Conservation (phyloP, 2,329 filamentous ascomycete genomes). For the Dothideomycetes sp. region DNA sequence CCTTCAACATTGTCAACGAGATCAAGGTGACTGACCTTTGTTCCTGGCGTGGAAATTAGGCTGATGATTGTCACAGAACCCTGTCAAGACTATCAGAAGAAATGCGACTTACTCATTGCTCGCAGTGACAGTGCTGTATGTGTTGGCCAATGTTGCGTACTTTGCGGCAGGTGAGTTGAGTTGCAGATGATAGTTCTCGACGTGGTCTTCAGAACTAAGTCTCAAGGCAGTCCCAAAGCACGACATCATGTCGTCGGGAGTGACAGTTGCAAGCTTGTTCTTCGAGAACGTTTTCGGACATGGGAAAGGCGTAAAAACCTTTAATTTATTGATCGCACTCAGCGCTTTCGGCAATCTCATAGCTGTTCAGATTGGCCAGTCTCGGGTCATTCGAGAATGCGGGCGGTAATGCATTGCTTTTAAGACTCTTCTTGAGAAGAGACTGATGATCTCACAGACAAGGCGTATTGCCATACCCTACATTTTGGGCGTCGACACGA, state of each 20-base stretch:
- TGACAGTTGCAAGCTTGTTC: slow-evolving; percentile 48
- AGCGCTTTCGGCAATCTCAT: slow-evolving; percentile 47
- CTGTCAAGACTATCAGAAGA: slow-evolving; percentile 53
- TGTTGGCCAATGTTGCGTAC: slow-evolving; percentile 42
- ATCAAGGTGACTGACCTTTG: slow-evolving; percentile 34
- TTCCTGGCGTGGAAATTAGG: too few relatives aligned
- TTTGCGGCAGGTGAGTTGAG: slow-evolving; percentile 43
- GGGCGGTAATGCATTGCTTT: slow-evolving; percentile 27
- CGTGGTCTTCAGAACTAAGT: neutral
- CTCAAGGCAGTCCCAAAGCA: slow-evolving; percentile 25
- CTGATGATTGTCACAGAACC: slow-evolving; percentile 34
- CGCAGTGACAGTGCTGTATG: slow-evolving; percentile 50
- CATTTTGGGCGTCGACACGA: slow-evolving; percentile 54
- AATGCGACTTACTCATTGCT: slow-evolving; percentile 51
- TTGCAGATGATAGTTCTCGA: neutral
- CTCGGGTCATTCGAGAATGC: slow-evolving; percentile 56
- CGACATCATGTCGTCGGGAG: slow-evolving; percentile 39
- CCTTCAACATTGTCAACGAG: slow-evolving; percentile 55
- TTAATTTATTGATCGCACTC: slow-evolving; percentile 57
- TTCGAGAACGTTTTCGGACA: slow-evolving; percentile 47
- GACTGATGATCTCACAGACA: neutral
- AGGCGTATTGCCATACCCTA: slow-evolving; percentile 55
- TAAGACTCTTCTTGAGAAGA: neutral
- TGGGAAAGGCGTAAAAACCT: slow-evolving; percentile 45
- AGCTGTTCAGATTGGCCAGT: slow-evolving; percentile 59